Evolutionary conservation across 352 stramenopile genomes (phyloP), one percentile per base, ranked within the genome.

Genomic region (Phytopythium delawarense): DNA sequence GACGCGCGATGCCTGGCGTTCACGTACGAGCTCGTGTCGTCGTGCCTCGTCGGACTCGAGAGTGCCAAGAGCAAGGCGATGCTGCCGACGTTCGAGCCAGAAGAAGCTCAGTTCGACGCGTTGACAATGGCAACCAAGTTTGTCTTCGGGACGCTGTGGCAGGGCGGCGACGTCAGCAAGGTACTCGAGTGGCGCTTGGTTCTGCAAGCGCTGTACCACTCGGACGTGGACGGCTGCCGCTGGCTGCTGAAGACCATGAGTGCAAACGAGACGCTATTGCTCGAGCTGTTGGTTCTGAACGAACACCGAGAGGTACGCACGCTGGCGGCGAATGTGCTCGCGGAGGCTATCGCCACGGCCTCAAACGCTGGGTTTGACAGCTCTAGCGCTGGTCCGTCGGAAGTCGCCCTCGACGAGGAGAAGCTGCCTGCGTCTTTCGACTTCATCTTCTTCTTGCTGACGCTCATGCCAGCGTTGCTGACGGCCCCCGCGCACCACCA

Each of bases 121-220:
- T 70, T 96, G 25, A 83, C 93, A 66, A 78, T 92, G 25, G 82
- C 81, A 7, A 94, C 84, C 13, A 87, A 85, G 56, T 96, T 95
- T 65, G 85, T 94, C 6, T 96, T 95, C 62, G 88, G 88, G 23
- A 96, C 88, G 15, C 57, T 95, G 28, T 94, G 81, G 86, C 88
- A 95, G 67, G 84, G 74, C n/a, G 81, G 80, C 2, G 74, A 94
- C 61, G 71, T 92, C 5, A 74, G 71, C 18, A 81, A 82, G 21
- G 74, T 95, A n/a, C 64, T 90, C 18, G 80, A 85, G 64, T 96
- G 88, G 88, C 82, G 76, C 51, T 67, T 77, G 0, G 72, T 84
- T n/a, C 64, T 96, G 8, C 71, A 84, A 21, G 66, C 76, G 0
- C 65, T 96, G n/a, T 93, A 92, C 44, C 75, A 84, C 37, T 80